Evolutionary conservation across 352 stramenopile genomes (phyloP).

Genomic region (Phytophthora macrochlamydospora): DNA sequence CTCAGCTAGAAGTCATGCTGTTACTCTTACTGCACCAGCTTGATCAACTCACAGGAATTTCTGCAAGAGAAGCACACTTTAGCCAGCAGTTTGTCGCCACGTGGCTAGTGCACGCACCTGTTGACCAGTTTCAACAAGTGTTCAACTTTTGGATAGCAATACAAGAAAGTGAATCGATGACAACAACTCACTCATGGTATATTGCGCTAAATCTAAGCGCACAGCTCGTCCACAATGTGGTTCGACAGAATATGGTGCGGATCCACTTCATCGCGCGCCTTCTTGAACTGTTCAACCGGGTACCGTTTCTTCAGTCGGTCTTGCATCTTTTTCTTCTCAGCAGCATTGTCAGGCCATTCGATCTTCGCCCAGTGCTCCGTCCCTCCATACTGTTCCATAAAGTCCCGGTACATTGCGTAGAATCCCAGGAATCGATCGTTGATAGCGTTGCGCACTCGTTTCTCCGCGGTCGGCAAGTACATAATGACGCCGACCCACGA

Average conservation of each 20-base stretch:
- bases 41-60: slow-evolving; percentile 9
- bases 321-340: slow-evolving; percentile 58
- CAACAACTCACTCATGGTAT: not conserved
- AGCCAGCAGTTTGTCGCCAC: slow-evolving; percentile 37
- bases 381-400: slow-evolving; percentile 89
- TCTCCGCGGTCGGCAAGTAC: slow-evolving; percentile 90
- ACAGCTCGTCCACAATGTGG: slow-evolving; percentile 85
- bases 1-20: slow-evolving; percentile 37
- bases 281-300: slow-evolving; percentile 91
- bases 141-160: slow-evolving; percentile 31
- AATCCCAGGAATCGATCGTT: slow-evolving; percentile 94
- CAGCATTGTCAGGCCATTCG: slow-evolving; percentile 77
- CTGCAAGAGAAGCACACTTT: slow-evolving; percentile 15
- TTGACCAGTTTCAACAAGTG: slow-evolving; percentile 26
- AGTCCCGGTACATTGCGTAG: slow-evolving; percentile 86
- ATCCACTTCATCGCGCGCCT: slow-evolving; percentile 89
- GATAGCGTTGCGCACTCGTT: slow-evolving; percentile 71
- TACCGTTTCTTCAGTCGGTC: slow-evolving; percentile 82
- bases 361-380: slow-evolving; percentile 98
- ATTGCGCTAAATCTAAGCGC: slow-evolving; percentile 25
- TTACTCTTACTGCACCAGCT: slow-evolving; percentile 42
- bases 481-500: slow-evolving; percentile 99
- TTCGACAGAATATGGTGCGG: slow-evolving; percentile 94
- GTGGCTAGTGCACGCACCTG: slow-evolving; percentile 41
- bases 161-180: slow-evolving; percentile 17